These are phyloP conservation scores for Cyclotella kingstonii DNA, from an alignment of 108 stramenopile genomes.

Conservation along the genomic window DNA sequence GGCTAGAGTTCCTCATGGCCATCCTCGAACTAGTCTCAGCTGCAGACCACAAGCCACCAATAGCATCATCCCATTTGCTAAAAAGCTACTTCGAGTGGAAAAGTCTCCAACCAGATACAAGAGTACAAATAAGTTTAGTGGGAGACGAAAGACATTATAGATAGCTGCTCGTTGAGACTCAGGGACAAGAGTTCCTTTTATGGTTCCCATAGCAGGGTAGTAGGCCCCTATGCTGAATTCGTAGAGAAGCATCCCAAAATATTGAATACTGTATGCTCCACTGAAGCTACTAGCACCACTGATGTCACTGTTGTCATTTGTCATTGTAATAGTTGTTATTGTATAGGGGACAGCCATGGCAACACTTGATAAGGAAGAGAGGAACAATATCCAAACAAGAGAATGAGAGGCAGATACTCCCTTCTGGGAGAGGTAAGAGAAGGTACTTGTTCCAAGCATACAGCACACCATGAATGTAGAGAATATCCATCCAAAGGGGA, in stretches of 20 bases:
- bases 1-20: neutral
- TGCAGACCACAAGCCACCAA: constrained; percentile 62
- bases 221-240: constrained; percentile 94
- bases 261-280: constrained; percentile 48
- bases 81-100: constrained; percentile 54
- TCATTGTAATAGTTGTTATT: neutral
- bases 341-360: constrained; percentile 34
- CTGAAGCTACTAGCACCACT: constrained; percentile 38
- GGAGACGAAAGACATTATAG: constrained; percentile 93
- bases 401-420: constrained; percentile 60
- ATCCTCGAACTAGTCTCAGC: constrained; percentile 24
- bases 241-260: constrained; percentile 85
- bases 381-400: constrained; percentile 54
- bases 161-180: constrained; percentile 91
- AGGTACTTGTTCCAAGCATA: constrained; percentile 87
- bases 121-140: constrained; percentile 90
- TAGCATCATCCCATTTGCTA: constrained; percentile 61
- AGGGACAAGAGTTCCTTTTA: constrained; percentile 93
- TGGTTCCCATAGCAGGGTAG: constrained; percentile 91
- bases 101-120: constrained; percentile 72
- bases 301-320: constrained; percentile 35
- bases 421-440: constrained; percentile 58
- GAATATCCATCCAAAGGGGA: constrained; percentile 93
- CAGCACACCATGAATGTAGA: constrained; percentile 91
- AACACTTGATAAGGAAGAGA: constrained; percentile 48